Base-by-base conservation (phyloP, 116 monocot species). In the Thalassia testudinum region DNA sequence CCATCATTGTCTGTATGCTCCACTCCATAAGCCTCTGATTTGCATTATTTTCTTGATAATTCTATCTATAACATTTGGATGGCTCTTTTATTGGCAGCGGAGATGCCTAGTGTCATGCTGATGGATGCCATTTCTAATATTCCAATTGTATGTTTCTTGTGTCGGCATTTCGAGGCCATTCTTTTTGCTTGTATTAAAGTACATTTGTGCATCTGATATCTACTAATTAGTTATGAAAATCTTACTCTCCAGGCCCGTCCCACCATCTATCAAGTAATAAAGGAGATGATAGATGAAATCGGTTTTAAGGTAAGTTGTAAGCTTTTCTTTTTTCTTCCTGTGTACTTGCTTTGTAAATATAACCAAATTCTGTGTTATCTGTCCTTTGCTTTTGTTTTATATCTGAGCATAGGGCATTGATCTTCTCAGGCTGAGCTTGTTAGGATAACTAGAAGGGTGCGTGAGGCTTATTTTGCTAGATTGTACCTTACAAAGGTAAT, bases 221-320 rank as follows among this genome's bases (percentile, higher is more conserved):
- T 2, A 26, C 24, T 26, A n/a, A 25, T 60, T 37, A 26, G 49
- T 60, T 5, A 5, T 34, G 15, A 13, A 45, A 42, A 26, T 7
- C 18, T 43, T 19, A 24, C 26, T 62, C 34, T 45, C 11, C 71
- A 95, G 95, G 78, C 76, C 38, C 78, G 97, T 44, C 97, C 97
- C 45, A 97, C 89, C 5, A 70, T 88, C 30, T 97, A 97, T 73
- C 73, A 97, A 63, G 85, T 88, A 10, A 68, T 97, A 23, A 70
- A 72, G 64, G 97, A 85, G 52, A 97, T 88, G 88, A 82, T 88
- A 66, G 85, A 88, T 26, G 88, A 80, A 47, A 85, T 97, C 85
- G 97, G 97, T 49, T 97, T 88, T 64, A 53, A 48, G 71, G 97
- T 97, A 60, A 71, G 56, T 53, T 38, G 22, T 61, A 15, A 25